Evolutionary conservation across 2,329 filamentous ascomycete genomes (phyloP), one percentile per base, ranked within the genome.

Genomic region (Sporothrix brasiliensis): DNA sequence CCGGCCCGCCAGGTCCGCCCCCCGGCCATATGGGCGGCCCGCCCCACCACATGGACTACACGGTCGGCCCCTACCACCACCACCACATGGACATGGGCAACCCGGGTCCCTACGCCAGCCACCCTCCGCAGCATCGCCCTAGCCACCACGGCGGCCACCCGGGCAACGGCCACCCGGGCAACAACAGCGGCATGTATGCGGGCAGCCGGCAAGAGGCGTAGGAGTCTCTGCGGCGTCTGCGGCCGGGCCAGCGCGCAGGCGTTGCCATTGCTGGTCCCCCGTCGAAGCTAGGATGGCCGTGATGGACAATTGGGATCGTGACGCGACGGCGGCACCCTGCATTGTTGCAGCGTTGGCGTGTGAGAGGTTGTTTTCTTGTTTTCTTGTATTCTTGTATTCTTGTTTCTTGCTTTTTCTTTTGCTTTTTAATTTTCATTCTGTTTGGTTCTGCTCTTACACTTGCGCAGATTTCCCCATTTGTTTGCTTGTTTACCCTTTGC

Each of bases 141-240:
- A 21, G 9, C 11, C 41, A 13, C 41, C 41, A 13, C 41, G 34
- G 14, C 14, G 41, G 11, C 14, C 41, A 44, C 14, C 41, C 41
- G 41, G 41, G 41, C 49, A 50, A 63, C 13, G 58, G 58, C n/a
- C 58, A 63, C 34, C 39, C 56, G 9, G 41, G 41, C 14, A 10
- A 9, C 24, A 19, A n/a, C 21, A 14, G 7, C 56, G 68, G n/a
- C 30, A 10, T 53, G 30, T 19, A 47, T 44, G 49, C 50, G 21
- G 44, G 34, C 27, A 30, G 13, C 61, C 58, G 61, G 2, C 68
- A 70, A 53, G 52, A 66, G 39, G 50, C 68, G 3, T 70, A 70
- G 68, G 34, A 58, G 4, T 19, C 60, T 52, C 24, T 70, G 47
- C 39, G 49, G 58, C 24, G 50, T 58, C 41, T 69, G 47, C 68